Percentiles rank a stretch among this genome's conserved stretches.
Evolutionary conservation across 805 yeast species (phyloP).

Genomic region (Kazachstania kunashirensis): DNA sequence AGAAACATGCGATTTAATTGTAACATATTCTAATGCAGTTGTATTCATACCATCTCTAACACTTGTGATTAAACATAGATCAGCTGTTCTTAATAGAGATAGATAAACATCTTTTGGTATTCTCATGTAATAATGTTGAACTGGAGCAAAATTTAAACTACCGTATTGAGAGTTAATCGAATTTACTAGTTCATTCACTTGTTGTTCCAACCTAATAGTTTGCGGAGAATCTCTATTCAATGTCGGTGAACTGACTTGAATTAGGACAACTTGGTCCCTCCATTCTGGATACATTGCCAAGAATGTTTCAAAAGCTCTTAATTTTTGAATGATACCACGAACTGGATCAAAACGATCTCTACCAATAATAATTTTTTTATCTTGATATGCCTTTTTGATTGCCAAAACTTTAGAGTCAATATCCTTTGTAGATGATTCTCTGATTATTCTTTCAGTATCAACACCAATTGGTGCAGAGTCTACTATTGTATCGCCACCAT

Average conservation of each 20-base stretch:
- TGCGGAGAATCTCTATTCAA: constrained; percentile 27
- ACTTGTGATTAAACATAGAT: constrained; percentile 78
- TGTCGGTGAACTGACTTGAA: constrained; percentile 80
- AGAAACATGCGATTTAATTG: constrained; percentile 57
- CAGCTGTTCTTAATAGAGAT: constrained; percentile 82
- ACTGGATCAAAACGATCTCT: constrained; percentile 88
- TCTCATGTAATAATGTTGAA: constrained; percentile 86
- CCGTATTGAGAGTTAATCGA: constrained; percentile 83
- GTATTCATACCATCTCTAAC: constrained; percentile 96
- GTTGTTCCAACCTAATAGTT: constrained; percentile 58
- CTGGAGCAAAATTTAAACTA: constrained; percentile 71
- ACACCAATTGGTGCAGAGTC: constrained; percentile 84
- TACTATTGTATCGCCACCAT: constrained; percentile 68
- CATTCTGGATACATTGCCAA: constrained; percentile 88
- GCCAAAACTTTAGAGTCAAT: constrained; percentile 57
- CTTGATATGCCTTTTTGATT: constrained; percentile 51
- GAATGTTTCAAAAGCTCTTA: constrained; percentile 83
- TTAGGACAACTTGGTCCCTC: constrained; percentile 75
- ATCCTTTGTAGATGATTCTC: constrained; percentile 38
- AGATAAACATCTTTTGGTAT: constrained; percentile 81
- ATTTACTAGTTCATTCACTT: constrained; percentile 72
- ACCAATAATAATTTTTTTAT: constrained; percentile 77
- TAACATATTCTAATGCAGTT: constrained; percentile 84
- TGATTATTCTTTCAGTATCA: constrained; percentile 58
- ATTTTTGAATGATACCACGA: constrained; percentile 86